Conservation (phyloP, 441 rosid species). For the Flueggea neowawraea region DNA sequence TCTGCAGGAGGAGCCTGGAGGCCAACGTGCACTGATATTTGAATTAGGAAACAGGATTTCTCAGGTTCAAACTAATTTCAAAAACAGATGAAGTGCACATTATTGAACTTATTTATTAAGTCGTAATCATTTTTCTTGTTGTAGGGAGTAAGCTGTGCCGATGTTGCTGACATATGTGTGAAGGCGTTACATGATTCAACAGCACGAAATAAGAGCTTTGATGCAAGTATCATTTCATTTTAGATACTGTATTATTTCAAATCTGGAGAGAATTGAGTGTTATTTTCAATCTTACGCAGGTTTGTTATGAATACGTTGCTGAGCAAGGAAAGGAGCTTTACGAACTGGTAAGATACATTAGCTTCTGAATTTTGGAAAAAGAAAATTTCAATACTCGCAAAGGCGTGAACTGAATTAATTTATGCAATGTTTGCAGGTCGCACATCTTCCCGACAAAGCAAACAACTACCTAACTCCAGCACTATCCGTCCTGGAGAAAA, state of each 20-base stretch:
- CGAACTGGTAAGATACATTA: slow-evolving; percentile 61
- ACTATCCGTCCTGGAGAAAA: slow-evolving; percentile 79
- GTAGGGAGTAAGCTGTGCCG: slow-evolving; percentile 92
- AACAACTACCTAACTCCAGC: slow-evolving; percentile 97
- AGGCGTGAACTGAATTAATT: slow-evolving; percentile 5
- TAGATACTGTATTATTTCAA: neutral
- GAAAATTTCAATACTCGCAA: neutral
- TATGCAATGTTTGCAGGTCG: slow-evolving; percentile 46
- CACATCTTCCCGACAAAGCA: slow-evolving; percentile 97
- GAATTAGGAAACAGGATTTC: slow-evolving; percentile 95
- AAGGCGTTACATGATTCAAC: slow-evolving; percentile 94
- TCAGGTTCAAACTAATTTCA: slow-evolving; percentile 43
- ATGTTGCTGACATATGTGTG: slow-evolving; percentile 95
- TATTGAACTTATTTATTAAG: neutral
- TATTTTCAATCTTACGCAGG: slow-evolving; percentile 39
- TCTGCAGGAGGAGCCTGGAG: slow-evolving; percentile 94
- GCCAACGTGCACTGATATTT: slow-evolving; percentile 94
- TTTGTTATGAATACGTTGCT: slow-evolving; percentile 83
- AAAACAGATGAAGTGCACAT: neutral
- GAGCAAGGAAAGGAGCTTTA: slow-evolving; percentile 94
- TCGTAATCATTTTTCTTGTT: neutral
- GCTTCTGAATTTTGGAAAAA: neutral
- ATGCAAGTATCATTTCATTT: slow-evolving; percentile 46
- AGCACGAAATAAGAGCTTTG: slow-evolving; percentile 98
- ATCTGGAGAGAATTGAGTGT: slow-evolving; percentile 8